Percentiles rank a stretch among this genome's conserved stretches.
These are phyloP conservation scores for Cicer yamashitae DNA, from an alignment of 306 rosid genomes.

Conservation along the genomic window DNA sequence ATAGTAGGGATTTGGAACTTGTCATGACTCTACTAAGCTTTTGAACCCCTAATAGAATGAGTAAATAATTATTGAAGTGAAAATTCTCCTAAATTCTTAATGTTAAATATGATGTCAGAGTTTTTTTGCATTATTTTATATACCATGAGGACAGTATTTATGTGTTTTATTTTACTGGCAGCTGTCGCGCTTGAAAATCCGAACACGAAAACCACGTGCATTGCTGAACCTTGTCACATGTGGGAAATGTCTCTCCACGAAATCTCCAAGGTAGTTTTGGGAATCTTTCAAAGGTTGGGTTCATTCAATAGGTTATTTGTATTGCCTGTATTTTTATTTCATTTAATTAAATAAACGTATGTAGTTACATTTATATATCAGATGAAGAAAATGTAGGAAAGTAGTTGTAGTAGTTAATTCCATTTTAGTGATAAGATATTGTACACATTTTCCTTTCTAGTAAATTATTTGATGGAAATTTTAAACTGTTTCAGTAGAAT, in stretches of 20 bases:
- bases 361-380: conserved; percentile 47
- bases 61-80: neutral
- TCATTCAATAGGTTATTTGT: conserved; percentile 53
- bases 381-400: conserved; percentile 52
- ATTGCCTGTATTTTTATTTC: conserved; percentile 44
- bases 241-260: conserved; percentile 78
- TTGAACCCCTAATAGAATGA: neutral
- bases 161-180: conserved; percentile 56
- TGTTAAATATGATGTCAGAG: neutral
- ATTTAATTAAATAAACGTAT: conserved; percentile 60
- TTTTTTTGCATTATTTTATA: conserved; percentile 1
- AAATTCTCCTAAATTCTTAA: neutral
- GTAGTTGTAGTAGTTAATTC: conserved; percentile 48
- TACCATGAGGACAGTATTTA: conserved; percentile 38
- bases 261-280: conserved; percentile 77
- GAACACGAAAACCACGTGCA: conserved; percentile 66
- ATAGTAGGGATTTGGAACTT: neutral
- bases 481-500: conserved; percentile 25
- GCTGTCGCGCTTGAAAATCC: conserved; percentile 85
- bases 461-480: conserved; percentile 40
- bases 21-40: conserved; percentile 9
- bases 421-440: conserved; percentile 48
- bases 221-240: conserved; percentile 87
- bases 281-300: conserved; percentile 56
- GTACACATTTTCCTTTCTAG: conserved; percentile 43